Evolutionary conservation across 192 early-diverging fungal species (phyloP), one percentile per base, ranked within the genome.

Genomic region (Fimicolochytrium jonesii): DNA sequence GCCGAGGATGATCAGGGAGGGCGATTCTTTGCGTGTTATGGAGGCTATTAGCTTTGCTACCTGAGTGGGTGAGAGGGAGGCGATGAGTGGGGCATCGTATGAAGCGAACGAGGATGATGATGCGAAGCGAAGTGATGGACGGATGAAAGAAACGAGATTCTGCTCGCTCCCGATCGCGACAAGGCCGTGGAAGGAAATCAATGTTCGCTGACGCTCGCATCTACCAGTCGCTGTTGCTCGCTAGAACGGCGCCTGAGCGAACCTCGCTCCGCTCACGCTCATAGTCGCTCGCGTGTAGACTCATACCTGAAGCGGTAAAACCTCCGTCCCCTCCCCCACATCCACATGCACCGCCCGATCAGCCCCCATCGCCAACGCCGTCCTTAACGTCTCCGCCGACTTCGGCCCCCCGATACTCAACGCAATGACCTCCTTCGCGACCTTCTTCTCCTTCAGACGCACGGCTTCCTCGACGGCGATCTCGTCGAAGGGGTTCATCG

Each of bases 401-500:
- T 97, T 99, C 61, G 87, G 57, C 3, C 89, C 82, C 29, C 96
- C 96, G 64, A 92, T 86, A 9, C 92, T 88, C 41, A 99, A 78
- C 39, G 90, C 92, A 59, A 97, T 68, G 53, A 99, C 82, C 59
- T 97, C 93, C 58, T 79, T 81, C 39, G 81, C 87, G 46, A 81
- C 70, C 70, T 81, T 81, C 56, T 83, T 85, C 76, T 99, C 94
- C 81, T 90, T 92, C 72, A 99, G 82, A 23, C 87, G 82, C 45
- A 99, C 82, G 37, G 96, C 96, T 70, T 94, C 91, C 70, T 99
- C 94, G 15, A 97, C 77, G n/a, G 93, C 96, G 70, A 99, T 99
- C 70, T 99, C 96, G 73, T 97, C 94, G 76, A 99, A 99, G 36
- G 96, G 96, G 77, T 99, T 99, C 89, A 99, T 92, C 62, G 88